Conservation (phyloP, 345 rosid genomes). For the Zanthoxylum bungeanum region DNA sequence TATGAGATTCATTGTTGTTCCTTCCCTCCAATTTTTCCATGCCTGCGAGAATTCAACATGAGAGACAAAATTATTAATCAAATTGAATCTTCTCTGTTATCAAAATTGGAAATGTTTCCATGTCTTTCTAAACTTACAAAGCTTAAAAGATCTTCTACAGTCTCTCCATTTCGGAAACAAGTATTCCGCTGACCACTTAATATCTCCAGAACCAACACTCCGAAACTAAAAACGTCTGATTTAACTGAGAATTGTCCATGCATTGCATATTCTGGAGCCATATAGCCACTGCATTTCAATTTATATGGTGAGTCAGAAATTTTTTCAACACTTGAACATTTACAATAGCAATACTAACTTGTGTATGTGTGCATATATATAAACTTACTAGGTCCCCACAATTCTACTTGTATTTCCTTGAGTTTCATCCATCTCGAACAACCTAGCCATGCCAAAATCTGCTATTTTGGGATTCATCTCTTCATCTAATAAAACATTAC, state of each 20-base stretch:
- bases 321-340: background rate
- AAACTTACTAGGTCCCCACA: slow-evolving; percentile 43
- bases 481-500: slow-evolving; percentile 39
- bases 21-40: slow-evolving; percentile 48
- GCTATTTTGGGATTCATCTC: slow-evolving; percentile 45
- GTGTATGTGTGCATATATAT: too few relatives aligned
- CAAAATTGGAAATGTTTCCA: background rate
- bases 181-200: slow-evolving; percentile 34
- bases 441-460: slow-evolving; percentile 50
- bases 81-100: background rate
- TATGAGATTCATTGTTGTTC: slow-evolving; percentile 15
- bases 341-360: background rate
- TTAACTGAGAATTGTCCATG: slow-evolving; percentile 38
- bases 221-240: slow-evolving; percentile 45
- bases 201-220: slow-evolving; percentile 42
- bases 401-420: slow-evolving; percentile 36
- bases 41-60: slow-evolving; percentile 23
- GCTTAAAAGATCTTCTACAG: slow-evolving; percentile 26
- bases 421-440: slow-evolving; percentile 35
- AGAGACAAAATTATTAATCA: background rate
- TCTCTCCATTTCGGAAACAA: slow-evolving; percentile 10
- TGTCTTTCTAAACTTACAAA: slow-evolving; percentile 16
- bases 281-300: slow-evolving; percentile 29
- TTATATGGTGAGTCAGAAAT: background rate
- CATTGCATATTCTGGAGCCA: slow-evolving; percentile 48